Base-by-base conservation (phyloP, 2,329 filamentous ascomycete genomes). In the Colletotrichum godetiae region DNA sequence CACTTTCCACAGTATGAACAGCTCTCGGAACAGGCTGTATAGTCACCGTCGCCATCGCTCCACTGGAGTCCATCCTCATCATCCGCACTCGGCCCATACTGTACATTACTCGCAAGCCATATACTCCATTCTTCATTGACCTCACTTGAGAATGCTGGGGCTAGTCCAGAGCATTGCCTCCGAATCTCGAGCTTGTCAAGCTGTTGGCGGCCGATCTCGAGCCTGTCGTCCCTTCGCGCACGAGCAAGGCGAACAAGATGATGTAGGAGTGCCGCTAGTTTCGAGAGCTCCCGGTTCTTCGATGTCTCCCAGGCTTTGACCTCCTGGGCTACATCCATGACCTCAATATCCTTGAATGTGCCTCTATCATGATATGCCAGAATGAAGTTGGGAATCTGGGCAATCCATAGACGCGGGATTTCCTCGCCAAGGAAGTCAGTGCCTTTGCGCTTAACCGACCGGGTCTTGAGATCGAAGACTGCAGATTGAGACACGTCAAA, bases 391-490 rank as follows among this genome's bases (percentile, higher is more conserved):
- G 81, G 77, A 5, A 83, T 79, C 67, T 84, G 85, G 0, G 80
- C 69, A 1, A 84, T 69, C 85, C 85, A 87, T 10, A 87, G 77
- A 0, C 84, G 84, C 5, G 83, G 84, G 11, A 87, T 75, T 56
- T 86, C 81, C 4, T 81, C 75, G 12, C 72, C 78, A 0, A 85
- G 72, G 22, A 78, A 78, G 60, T 82, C 78, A 2, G 78, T 77
- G 4, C 75, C 73, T 19, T 75, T 72, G n/a, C 75, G 76, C 1
- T 72, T 65, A 6, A 76, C 67, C 24, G 78, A 82, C 31, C 86
- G 82, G 0, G 86, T 87, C 77, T 87, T 87, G 72, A 87, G 78
- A 42, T 87, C 85, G 59, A 87, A 85, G 15, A 86, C 53, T 1
- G 75, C 68, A 0, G 75, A 57, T 22, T 86, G 84, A 0, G 80